Evolutionary conservation across 202 grass and related monocot species (phyloP), one percentile per base, ranked within the genome.

Genomic region (Brachypodium distachyon): DNA sequence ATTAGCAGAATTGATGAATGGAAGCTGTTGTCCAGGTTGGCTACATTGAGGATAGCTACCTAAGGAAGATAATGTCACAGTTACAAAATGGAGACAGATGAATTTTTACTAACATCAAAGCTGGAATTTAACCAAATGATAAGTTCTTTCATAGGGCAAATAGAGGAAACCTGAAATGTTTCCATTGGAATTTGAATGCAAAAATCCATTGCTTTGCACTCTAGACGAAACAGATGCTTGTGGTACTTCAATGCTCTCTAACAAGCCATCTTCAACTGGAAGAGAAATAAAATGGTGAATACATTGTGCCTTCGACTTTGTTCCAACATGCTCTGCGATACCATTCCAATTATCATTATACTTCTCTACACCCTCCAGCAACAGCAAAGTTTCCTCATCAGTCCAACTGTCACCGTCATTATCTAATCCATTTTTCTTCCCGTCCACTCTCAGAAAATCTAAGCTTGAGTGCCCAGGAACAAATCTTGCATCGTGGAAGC

Each of bases 261-360:
- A 78, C 65, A 90, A 79, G 44, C 83, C 75, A 78, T 91, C 85
- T 82, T 90, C 89, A 63, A 99, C 89, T 6, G 92, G 96, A 85
- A 99, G 85, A 81, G 89, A 68, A 64, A 99, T 84, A 85, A 91
- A 99, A 85, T 95, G 89, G 22, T 92, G 71, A 88, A 95, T 90
- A 78, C 96, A 99, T 82, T 96, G 96, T 34, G 87, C 87, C 72
- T 95, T 99, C 47, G 96, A 91, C 60, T 99, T 99, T 37, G 92
- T 87, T 32, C 85, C 75, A 2, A 99, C 92, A 81, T 99, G 90
- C 34, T 90, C 87, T n/a, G 92, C 89, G 72, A 99, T 88, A 84
- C 84, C 85, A 78, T 83, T 92, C 96, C 96, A 99, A 70, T 90
- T 92, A 50, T 99, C 92, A 64, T 87, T 89, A 72, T 87, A 89